Evolutionary conservation across 2,329 filamentous ascomycete species (phyloP).

Genomic region (Beauveria asiatica): DNA sequence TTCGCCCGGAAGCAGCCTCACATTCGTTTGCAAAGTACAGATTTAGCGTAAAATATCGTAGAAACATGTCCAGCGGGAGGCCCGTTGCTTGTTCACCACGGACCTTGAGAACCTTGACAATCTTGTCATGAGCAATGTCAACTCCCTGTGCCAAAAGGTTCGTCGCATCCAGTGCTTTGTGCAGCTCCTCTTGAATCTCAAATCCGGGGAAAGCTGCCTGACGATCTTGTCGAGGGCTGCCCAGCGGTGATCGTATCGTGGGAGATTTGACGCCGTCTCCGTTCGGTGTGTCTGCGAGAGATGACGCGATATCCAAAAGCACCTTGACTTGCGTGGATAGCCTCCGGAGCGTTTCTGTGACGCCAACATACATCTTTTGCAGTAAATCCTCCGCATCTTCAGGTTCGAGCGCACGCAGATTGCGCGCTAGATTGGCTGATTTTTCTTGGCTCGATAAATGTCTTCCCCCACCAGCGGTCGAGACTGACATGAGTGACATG

Average conservation of each 20-base stretch:
- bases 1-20: constrained; percentile 72
- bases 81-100: constrained; percentile 64
- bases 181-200: constrained; percentile 64
- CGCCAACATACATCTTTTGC: constrained; percentile 72
- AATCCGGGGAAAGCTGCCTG: constrained; percentile 23
- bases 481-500: constrained; percentile 78
- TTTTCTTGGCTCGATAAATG: constrained; percentile 77
- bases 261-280: constrained; percentile 38
- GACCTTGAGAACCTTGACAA: constrained; percentile 67
- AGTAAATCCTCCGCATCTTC: constrained; percentile 80
- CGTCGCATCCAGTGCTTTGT: constrained; percentile 66
- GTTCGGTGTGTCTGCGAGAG: constrained; percentile 40
- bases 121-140: constrained; percentile 70
- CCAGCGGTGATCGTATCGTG: constrained; percentile 41
- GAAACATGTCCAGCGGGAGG: constrained; percentile 59
- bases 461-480: constrained; percentile 62
- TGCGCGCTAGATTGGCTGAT: constrained; percentile 78
- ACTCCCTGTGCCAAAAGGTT: constrained; percentile 73
- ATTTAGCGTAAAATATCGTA: constrained; percentile 77
- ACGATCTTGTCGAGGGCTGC: constrained; percentile 38
- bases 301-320: constrained; percentile 86
- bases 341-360: constrained; percentile 78
- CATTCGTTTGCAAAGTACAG: constrained; percentile 79
- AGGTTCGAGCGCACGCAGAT: constrained; percentile 73
- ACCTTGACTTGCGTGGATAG: constrained; percentile 89